Base-by-base conservation (phyloP, 345 rosid genomes). In the Eucalyptus tenuipes region DNA sequence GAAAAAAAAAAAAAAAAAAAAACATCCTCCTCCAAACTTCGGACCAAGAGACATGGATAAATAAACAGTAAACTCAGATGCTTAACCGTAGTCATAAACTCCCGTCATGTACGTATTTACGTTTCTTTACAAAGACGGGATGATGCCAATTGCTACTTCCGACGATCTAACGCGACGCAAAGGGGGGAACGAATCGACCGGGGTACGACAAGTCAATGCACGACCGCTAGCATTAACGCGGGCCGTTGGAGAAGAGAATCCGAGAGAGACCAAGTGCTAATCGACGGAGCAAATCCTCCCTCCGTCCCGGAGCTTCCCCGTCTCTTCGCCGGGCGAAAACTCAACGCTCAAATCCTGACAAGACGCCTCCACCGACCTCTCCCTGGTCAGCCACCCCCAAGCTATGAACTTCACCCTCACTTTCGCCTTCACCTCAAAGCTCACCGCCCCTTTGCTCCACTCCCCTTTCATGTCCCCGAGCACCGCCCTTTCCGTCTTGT, bases 361-460 rank as follows among this genome's bases (percentile, higher is more conserved):
- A 2, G 57, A 40, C 49, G 88, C 89, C 13, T 8, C 10, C 59
- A 86, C 16, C 48, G 0, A 3, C 17, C 37, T 89, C 75, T 31
- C 47, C 86, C 89, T 89, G 64, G 85, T 49, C 25, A 86, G 86
- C 90, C 88, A 90, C 47, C 6, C 44, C 29, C 86, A 84, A 24
- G 13, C 33, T 14, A 10, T 47, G 37, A 88, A 91, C 47, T 20
- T 86, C 57, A 71, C 37, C 87, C 59, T 47, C 3, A 84, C 25
- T 3, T 4, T 25, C 85, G 87, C 87, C 80, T 48, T 9, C 5
- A 89, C 61, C 14, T 64, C 47, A 15, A 92, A 90, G 85, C 20
- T 88, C 48, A 86, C 88, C 27, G 10, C 20, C 88, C 86, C 87
- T 85, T 68, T 66, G 42, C 89, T 90, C 91, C 91, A 88, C 33